Conservation (phyloP, 1,284 basidiomycete species). For the Ganoderma lucidum region DNA sequence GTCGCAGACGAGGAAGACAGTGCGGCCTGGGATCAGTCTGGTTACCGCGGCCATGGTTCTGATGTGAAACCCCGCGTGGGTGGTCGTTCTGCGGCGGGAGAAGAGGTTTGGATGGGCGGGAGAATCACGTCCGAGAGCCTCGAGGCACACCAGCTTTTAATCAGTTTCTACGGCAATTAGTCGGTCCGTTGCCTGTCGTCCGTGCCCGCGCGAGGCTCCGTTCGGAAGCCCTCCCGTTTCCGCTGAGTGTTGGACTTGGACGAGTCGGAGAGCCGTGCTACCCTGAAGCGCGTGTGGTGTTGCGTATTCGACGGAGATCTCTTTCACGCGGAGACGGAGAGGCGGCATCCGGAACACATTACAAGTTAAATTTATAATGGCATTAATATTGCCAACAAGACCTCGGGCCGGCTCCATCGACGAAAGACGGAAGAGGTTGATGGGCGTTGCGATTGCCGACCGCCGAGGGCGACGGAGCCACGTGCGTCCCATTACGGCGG, state of each 20-base stretch:
- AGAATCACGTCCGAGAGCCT: slow-evolving; percentile 11
- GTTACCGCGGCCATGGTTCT: slow-evolving; percentile 40
- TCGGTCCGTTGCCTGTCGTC: background rate
- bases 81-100: slow-evolving; percentile 4
- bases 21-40: slow-evolving; percentile 54
- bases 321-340: background rate
- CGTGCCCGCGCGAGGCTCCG: background rate
- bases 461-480: slow-evolving; percentile 8
- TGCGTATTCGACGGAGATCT: background rate
- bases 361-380: background rate
- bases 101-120: background rate
- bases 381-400: background rate
- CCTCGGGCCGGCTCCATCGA: background rate
- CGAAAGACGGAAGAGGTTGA: background rate
- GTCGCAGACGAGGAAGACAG: slow-evolving; percentile 83
- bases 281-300: background rate
- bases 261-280: background rate
- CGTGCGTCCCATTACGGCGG: slow-evolving; percentile 11
- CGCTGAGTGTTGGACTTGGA: background rate
- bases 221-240: background rate
- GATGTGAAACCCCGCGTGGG: background rate
- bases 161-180: slow-evolving; percentile 5
- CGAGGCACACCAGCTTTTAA: slow-evolving; percentile 7
- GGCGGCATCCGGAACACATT: background rate
- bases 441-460: background rate